Conservation (phyloP, 805 yeast species). For the Scheffersomyces lignosus region DNA sequence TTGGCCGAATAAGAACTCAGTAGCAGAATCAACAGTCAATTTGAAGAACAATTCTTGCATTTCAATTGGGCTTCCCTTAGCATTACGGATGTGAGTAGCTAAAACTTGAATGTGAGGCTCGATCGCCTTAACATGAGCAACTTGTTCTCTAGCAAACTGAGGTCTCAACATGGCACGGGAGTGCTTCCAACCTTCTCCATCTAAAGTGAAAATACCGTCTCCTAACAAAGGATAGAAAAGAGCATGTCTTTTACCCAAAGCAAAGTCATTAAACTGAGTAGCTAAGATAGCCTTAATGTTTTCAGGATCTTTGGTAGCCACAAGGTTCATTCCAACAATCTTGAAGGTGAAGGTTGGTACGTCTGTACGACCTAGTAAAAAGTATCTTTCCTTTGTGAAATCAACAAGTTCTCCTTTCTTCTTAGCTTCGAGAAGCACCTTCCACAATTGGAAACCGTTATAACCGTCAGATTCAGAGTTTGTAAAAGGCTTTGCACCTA, state of each 20-base stretch:
- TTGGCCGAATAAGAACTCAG: slow-evolving; percentile 18
- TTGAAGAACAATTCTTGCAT: slow-evolving; percentile 6
- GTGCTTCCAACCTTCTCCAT: slow-evolving; percentile 20
- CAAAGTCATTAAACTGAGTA: slow-evolving; percentile 21
- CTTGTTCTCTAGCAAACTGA: slow-evolving; percentile 17
- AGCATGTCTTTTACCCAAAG: slow-evolving; percentile 16
- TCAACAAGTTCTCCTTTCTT: slow-evolving; percentile 21
- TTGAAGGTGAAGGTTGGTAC: slow-evolving; percentile 11
- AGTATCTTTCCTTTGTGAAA: slow-evolving; percentile 12
- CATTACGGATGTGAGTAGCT: slow-evolving; percentile 6
- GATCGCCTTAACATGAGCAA: slow-evolving; percentile 15
- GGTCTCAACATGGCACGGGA: slow-evolving; percentile 22
- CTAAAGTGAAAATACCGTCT: slow-evolving; percentile 21
- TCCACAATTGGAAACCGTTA: slow-evolving; percentile 19
- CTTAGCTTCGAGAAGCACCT: slow-evolving; percentile 10
- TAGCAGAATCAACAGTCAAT: slow-evolving; percentile 14
- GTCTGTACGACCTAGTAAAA: slow-evolving; percentile 11
- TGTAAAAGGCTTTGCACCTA: slow-evolving; percentile 10
- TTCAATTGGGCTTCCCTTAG: slow-evolving; percentile 5
- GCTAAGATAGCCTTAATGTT: slow-evolving; percentile 21
- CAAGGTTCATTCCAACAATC: slow-evolving; percentile 8
- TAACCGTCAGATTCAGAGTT: slow-evolving; percentile 8
- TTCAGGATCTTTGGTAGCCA: slow-evolving; percentile 19
- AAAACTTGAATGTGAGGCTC: slow-evolving; percentile 14
- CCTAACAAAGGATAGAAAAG: slow-evolving; percentile 17